Base-by-base conservation (phyloP, 139 green algal species). In the Chlamydomonas applanata region DNA sequence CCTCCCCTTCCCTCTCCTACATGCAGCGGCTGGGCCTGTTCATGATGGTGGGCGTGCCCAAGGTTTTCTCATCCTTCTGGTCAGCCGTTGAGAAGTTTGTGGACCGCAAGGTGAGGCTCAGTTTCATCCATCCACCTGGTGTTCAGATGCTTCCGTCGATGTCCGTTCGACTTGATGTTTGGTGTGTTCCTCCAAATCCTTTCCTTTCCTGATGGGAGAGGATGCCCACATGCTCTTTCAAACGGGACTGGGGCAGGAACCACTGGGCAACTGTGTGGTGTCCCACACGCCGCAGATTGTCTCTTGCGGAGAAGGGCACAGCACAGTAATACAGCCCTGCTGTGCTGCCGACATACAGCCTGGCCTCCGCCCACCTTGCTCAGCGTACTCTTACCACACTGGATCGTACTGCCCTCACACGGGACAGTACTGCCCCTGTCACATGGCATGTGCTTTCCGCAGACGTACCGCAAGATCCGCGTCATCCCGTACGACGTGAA, bases 91-190 rank as follows among this genome's bases (percentile, higher is more conserved):
- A 74, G 3, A 64, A 74, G 24, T 86, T 89, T 34, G 79, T 95
- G 24, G 89, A 94, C 76, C 79, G 82, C 5, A 86, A 88, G 76
- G 40, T n/a, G n/a, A n/a, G n/a, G n/a, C n/a, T n/a, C n/a, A n/a
- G n/a, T n/a, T n/a, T n/a, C n/a, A n/a, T n/a, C n/a, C n/a, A 95
- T 89, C 2, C 77, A 82, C 65, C 74, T 86, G 27, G 94, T 94
- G 83, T 81, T 94, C 57, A 67, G 68, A 40, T 61, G 57, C 11
- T 32, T 71, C 16, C 35, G 35, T 9, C 19, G 9, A 9, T 65
- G 9, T 29, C 13, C 25, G 57, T 29, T 25, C 57, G n/a, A n/a
- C n/a, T n/a, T n/a, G n/a, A n/a, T n/a, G n/a, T n/a, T n/a, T n/a
- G n/a, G n/a, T 62, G 54, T 29, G n/a, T 62, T 7, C 54, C 40